Evolutionary conservation across 306 rosid genomes (phyloP), one percentile per base, ranked within the genome.

Genomic region (Glycyrrhiza uralensis): DNA sequence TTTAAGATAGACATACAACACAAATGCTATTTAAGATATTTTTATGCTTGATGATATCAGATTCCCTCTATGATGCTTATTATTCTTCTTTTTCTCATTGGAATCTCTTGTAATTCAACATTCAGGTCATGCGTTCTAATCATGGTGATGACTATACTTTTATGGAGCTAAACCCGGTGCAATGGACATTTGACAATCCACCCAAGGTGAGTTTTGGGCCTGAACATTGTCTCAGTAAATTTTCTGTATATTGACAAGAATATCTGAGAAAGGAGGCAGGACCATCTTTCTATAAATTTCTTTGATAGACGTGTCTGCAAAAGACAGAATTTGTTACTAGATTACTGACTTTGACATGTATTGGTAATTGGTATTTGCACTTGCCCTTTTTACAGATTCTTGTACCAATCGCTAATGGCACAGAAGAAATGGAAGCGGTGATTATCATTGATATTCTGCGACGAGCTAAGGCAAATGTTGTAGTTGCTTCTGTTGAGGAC

Each of bases 371-470:
- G 2, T 32, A 69, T 82, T 56, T 71, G 28, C 75, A 54, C 68
- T 76, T 54, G 7, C 69, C 32, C 24, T 57, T 49, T 17, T 73
- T 70, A 79, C 80, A 94, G 98, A 71, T 94, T 86, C 98, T 94
- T 42, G 95, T 94, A 67, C 97, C 98, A 33, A 81, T 91, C 62
- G 96, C 97, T 23, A 69, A 86, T 75, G 98, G 97, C 55, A 76
- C 85, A 2, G 98, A 94, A 90, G 98, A 94, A 86, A 91, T 94
- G 98, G 97, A 94, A 87, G 96, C 96, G 56, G 62, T 86, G 7
- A 87, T 87, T 65, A 87, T 91, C 55, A 83, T 94, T 61, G 95
- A 89, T 77, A 69, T 91, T 71, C 88, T 94, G 55, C 87, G 95
- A 28, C 69, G 91, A 70, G 96, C 97, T 36, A 86, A 94, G 74